These are phyloP conservation scores for sorghum (Sorghum bicolor) DNA, from an alignment of 176 grass and related monocot species.

Conservation along the genomic window Sorghum_bicolor_NCBIv3 NC_012878.2:54338501-54339000, in stretches of 20 bases:
- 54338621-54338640: neutral
- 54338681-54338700: neutral
- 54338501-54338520: constrained; percentile 68
- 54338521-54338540: constrained; percentile 66
- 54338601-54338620: neutral
- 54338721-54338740: neutral
- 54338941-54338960: neutral
- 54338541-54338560: neutral
- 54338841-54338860: neutral
- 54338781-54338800: too few relatives aligned
- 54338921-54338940: neutral
- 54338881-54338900: neutral
- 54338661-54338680: neutral
- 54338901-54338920: too few relatives aligned
- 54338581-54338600: neutral
- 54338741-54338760: neutral
- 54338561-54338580: neutral
- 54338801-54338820: too few relatives aligned
- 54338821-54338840: neutral
- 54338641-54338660: neutral
- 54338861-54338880: neutral
- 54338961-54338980: too few relatives aligned
- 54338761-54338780: too few relatives aligned
- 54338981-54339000: too few relatives aligned
- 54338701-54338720: neutral